Base-by-base conservation (phyloP, 805 yeast genomes). In the Lachancea sp. region DNA sequence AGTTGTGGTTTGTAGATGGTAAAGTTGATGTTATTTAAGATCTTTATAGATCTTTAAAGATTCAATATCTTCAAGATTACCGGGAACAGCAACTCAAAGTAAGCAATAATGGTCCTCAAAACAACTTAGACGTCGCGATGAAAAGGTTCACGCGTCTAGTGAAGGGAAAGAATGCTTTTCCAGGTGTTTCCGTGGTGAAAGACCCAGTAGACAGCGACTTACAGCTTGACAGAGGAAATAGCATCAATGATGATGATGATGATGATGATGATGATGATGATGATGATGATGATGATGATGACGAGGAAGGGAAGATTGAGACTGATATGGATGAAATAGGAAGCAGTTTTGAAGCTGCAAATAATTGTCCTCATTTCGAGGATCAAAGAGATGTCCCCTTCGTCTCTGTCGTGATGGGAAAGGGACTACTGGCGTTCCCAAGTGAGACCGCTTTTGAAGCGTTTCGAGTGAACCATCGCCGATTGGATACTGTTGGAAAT, bases 381-480 rank as follows among this genome's bases (percentile, higher is more conserved):
- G 45, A 52, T 11, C 41, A 38, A 9, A 54, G 73, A 34, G 52
- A 58, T 2, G 44, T 68, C 27, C 70, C 68, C 0, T 57, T 69
- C 13, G 59, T 60, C 0, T 60, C 69, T 2, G 50, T 62, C 3
- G 27, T 66, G 16, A 52, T 69, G 35, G 62, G 65, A 22, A 66
- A 65, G 38, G 74, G 74, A 1, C 50, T 66, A 36, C 66, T 51
- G 44, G 59, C 66, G n/a, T 68, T 68, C 50, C 66, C 72, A 2
- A 65, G 69, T 29, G 66, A 65, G 36, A 47, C 51, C 12, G 56
- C 72, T 2, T 56, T 62, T 15, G 38, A 50, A 9, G 30, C 38
- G 10, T 69, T 53, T 44, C 52, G 60, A 35, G 40, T 51, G 0
- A 59, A 62, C 36, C 55, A 57, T 33, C 56, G 66, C 22, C 59